Base-by-base conservation (phyloP, 2,329 filamentous ascomycete species). In the Aspergillus calidoustus region DNA sequence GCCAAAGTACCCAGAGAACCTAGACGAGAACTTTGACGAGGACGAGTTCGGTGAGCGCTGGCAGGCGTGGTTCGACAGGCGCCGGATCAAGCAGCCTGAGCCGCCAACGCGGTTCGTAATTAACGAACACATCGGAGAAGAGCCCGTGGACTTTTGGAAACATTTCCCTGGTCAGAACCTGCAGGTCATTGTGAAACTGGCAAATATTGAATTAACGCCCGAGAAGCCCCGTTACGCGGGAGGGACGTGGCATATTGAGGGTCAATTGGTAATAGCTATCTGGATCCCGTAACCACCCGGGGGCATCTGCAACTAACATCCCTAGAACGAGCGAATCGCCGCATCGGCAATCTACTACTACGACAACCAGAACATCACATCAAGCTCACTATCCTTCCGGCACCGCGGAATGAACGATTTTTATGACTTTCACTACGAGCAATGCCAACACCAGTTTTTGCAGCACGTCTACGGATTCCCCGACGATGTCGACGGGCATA, bases 281-380 rank as follows among this genome's bases (percentile, higher is more conserved):
- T 28, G 6, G 25, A 28, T 28, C 4, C 25, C 6, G 25, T 28
- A 25, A 3, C 11, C 7, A 13, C 47, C 22, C 1, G 4, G 7
- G 4, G 22, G 3, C 4, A 17, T 15, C 4, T 13, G 13, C 3
- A 15, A 15, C 47, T 49, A 15, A 50, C 48, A 28, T 3, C 8
- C 7, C 9, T 38, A 57, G 72, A 89, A 90, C 67, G 88, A 90
- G 69, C 83, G 82, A 60, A 90, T 91, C 34, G 83, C 81, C 61
- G 86, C 86, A 0, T 88, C 86, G 0, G 85, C 87, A 0, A 76
- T 91, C 3, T 90, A 88, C 76, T 90, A 90, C 72, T 87, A 87
- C 66, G 85, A 88, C 66, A 78, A 74, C 58, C 80, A 88, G 0
- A 91, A 91, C 71, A 83, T 89, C 58, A 86, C 84, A 0, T 75